Evolutionary conservation across 2,329 filamentous ascomycete species (phyloP), one percentile per base, ranked within the genome.

Genomic region (Trematosphaeria pertusa): DNA sequence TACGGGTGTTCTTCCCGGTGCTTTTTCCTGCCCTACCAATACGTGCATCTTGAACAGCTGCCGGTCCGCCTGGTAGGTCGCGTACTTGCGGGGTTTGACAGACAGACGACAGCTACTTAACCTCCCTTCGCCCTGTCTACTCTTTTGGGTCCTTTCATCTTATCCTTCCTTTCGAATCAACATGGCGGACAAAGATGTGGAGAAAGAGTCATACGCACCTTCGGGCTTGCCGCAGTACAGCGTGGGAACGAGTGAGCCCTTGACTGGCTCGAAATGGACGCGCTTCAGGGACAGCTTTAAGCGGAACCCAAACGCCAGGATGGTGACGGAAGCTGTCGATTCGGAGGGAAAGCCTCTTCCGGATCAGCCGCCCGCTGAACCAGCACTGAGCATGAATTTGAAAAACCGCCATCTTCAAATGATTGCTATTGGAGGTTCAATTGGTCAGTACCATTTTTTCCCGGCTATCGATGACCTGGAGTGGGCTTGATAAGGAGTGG

Each of bases 371-470:
- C 55, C 57, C 15, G 60, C 55, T 3, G 54, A 64, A 34, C 60
- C 58, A 10, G 58, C 60, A 15, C 37, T 64, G 36, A 50, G 51
- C 9, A 60, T 60, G 56, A 52, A 85, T 70, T 74, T 94, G 58
- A 93, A 93, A 74, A 85, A 86, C 20, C 80, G 90, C 30, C 90
- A 94, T 75, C 67, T 94, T 59, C 89, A 94, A 75, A 94, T 94
- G 89, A 94, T 95, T 78, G 89, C 90, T 5, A 92, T 94, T 60
- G 89, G 89, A 52, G 89, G 90, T 19, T 91, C 87, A 7, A 93
- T 94, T 31, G 89, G 88, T 28, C 24, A 28, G 24, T 28, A 8
- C 24, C 7, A 28, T 32, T 40, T 30, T 37, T 22, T 24, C 30
- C 15, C 15, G 19, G 28, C 20, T 6, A 12, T 19, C 44, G 15